These are phyloP conservation scores for Fusarium subtropicale DNA, from an alignment of 2,329 filamentous ascomycete genomes.

Conservation along the genomic window DNA sequence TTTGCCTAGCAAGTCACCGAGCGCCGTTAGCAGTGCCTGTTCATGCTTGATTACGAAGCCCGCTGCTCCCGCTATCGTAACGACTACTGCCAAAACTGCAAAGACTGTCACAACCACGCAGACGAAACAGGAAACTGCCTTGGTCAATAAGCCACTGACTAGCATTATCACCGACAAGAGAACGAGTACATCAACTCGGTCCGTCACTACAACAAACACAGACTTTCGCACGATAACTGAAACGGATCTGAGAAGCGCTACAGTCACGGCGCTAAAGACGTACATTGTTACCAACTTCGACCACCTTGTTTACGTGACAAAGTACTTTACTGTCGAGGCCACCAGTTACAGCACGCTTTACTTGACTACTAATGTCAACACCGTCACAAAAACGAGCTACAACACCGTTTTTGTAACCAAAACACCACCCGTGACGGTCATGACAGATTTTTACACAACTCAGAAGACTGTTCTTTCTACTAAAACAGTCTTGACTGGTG, in stretches of 20 bases:
- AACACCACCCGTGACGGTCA: background rate
- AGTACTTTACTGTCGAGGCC: background rate
- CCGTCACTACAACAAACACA: background rate
- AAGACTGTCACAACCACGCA: background rate
- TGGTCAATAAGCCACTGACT: background rate
- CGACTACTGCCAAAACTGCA: background rate
- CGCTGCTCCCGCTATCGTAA: background rate
- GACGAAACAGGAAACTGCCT: background rate
- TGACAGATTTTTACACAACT: background rate
- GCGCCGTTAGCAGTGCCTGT: background rate
- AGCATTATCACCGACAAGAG: fast-evolving
- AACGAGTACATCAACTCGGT: background rate
- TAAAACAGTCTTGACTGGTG: background rate
- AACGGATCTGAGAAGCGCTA: background rate
- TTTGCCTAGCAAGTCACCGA: background rate
- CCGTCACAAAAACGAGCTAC: background rate
- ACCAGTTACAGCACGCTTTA: background rate
- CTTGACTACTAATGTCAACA: background rate
- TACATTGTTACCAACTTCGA: background rate
- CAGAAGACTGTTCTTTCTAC: background rate
- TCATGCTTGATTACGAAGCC: background rate
- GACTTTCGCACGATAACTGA: background rate
- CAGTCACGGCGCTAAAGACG: background rate
- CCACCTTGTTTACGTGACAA: background rate
- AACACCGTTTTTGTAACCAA: background rate